Base-by-base conservation (phyloP, 202 grass and related monocot species). In the Elaeis oleifera region DNA sequence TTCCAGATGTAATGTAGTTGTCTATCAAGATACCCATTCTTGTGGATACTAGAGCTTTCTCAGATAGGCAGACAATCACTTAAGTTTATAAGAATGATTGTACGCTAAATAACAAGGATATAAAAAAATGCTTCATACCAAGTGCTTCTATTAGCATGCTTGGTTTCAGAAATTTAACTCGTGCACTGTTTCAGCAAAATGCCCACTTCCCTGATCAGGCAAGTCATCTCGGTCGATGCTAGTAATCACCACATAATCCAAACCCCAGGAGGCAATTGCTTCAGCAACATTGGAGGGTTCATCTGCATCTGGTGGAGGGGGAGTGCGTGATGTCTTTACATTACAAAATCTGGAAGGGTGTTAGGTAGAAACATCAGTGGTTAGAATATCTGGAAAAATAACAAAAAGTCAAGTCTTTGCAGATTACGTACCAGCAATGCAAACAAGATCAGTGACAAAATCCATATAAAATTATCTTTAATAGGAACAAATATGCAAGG, bases 181-280 rank as follows among this genome's bases (percentile, higher is more conserved):
- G 5, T 89, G 81, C 25, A 97, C 79, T 50, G 88, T 92, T 79
- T 97, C 82, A 63, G 88, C 54, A 81, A 97, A 97, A 76, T 97
- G 94, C 1, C 68, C 79, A 73, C 88, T 97, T 53, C 94, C 94
- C 72, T 92, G 94, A 83, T 92, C 94, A 53, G 84, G 78, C 74
- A 92, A 73, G 74, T 97, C 94, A 11, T 97, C 94, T 22, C 88
- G 80, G 53, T 97, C 88, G 60, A 97, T 88, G 73, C 94, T 97
- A 71, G 94, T 97, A 50, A 97, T 85, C 56, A 97, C 94, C 54
- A 92, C 80, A 70, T 97, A 92, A 61, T 97, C 84, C 61, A 97
- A 79, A 60, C 94, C 94, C 94, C 94, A 97, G 0, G 84, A 97
- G 51, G 82, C 94, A 74, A 97, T 97, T 32, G 94, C 94, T 73